phyloP scores from a whole-genome alignment of 345 rosid species.

The Populus simonii region DNA sequence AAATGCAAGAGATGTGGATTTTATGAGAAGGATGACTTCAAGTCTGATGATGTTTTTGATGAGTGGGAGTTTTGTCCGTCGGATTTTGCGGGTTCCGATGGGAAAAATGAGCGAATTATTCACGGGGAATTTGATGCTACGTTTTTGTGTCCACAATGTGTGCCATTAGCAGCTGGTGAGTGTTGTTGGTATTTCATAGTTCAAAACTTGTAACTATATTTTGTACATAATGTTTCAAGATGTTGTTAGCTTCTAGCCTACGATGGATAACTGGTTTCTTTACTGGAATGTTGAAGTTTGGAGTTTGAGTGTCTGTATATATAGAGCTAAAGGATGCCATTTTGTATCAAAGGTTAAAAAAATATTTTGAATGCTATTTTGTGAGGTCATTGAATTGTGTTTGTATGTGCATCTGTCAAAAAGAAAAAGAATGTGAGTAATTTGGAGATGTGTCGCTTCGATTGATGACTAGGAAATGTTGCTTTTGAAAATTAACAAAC shows the following conservation, averaged over 20 bases:
- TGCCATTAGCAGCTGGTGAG: conserved; percentile 43
- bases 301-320: no score
- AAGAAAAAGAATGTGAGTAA: no score
- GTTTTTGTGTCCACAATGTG: conserved; percentile 61
- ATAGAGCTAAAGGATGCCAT: no score
- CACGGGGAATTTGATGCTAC: conserved; percentile 61
- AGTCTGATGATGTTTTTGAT: conserved; percentile 60
- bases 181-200: not conserved
- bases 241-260: no score
- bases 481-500: not conserved
- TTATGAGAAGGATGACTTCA: conserved; percentile 58
- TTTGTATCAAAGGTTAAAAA: no score
- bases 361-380: no score
- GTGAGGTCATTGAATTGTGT: no score
- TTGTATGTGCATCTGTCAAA: no score
- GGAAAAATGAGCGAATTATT: conserved; percentile 46
- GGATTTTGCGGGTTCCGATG: conserved; percentile 53
- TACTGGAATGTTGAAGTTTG: not conserved
- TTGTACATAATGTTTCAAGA: no score
- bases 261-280: not conserved
- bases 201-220: no score
- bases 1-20: conserved; percentile 97
- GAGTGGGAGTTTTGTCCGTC: conserved; percentile 95
- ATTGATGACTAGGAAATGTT: not conserved
- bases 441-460: not conserved